Evolutionary conservation across 805 yeast species (phyloP), one percentile per base, ranked within the genome.

Genomic region (Blastobotrys attinorum): DNA sequence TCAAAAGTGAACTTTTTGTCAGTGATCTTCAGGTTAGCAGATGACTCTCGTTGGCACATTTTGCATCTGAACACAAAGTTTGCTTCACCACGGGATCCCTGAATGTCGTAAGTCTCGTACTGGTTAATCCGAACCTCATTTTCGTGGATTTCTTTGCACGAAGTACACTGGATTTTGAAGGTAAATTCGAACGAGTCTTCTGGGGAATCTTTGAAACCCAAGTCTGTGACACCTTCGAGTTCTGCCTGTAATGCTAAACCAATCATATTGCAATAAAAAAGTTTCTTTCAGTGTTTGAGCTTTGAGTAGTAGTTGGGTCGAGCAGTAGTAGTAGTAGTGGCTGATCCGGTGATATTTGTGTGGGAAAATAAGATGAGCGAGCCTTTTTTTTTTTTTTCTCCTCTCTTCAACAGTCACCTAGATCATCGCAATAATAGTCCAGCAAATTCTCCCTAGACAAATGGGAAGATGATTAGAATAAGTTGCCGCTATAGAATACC

Each of bases 11-110:
- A 67, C 7, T 63, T 34, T 43, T 49, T 43, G 18, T 55, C 53
- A 17, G 55, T 48, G 15, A 55, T 42, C 15, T 39, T 49, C 16
- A 65, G 58, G 5, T 44, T 48, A 15, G 66, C 58, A 7, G 65
- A 61, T 18, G 62, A 56, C 22, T 62, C 66, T 23, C 67, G 59
- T 40, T 62, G 57, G 63, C 96, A 87, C 48, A 69, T 67, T 47
- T 76, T 75, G 61, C 96, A 87, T 50, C 76, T 76, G 71, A 83
- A 79, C 3, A 82, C 80, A 57, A 88, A 85, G 49, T 80, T 84
- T 5, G 96, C 94, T 47, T 79, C 85, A 11, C 96, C 96, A 48
- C 79, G 73, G 35, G 89, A 76, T 0, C 85, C 87, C 1, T 73
- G 60, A 21, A 86, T 67, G 21, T 61, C 63, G 39, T 59, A 49